Evolutionary conservation across 1,284 basidiomycete genomes (phyloP).

Genomic region (Trichosporon sp.): DNA sequence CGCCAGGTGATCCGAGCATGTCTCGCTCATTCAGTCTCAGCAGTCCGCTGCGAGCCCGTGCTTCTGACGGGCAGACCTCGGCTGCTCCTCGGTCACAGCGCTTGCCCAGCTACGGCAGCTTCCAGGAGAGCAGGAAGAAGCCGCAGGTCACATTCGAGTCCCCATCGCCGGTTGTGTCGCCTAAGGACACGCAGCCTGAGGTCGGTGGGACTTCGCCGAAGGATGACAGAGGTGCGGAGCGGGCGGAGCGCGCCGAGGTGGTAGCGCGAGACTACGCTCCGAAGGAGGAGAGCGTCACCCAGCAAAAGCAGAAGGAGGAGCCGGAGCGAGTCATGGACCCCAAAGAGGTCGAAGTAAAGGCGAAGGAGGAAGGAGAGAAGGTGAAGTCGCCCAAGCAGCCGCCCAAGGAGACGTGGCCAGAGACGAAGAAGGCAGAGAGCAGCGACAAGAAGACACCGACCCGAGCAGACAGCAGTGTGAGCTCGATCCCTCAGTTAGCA

Average conservation of each 20-base stretch:
- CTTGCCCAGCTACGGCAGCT: neutral
- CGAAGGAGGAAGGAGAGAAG: conserved; percentile 22
- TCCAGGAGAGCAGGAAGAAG: neutral
- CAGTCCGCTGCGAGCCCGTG: neutral
- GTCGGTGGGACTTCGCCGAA: too few species aligned
- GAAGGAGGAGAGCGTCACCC: neutral
- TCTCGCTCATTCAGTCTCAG: neutral
- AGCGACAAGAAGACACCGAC: neutral
- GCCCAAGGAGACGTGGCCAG: neutral
- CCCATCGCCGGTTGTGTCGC: neutral
- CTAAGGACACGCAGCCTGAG: conserved; percentile 1
- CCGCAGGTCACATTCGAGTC: neutral
- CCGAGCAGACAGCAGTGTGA: neutral
- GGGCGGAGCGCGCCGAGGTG: neutral
- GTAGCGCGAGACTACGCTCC: neutral
- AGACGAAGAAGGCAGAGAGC: neutral
- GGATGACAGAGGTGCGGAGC: neutral
- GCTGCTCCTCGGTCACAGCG: too few species aligned
- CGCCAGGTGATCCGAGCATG: neutral
- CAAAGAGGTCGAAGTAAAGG: conserved; percentile 14
- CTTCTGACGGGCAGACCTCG: neutral
- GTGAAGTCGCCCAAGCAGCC: conserved; percentile 9
- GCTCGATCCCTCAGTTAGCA: neutral
- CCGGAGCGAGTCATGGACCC: neutral
- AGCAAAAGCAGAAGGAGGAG: neutral